Evolutionary conservation across 2,329 filamentous ascomycete species (phyloP).

Genomic region (Epichloe coenophiala): DNA sequence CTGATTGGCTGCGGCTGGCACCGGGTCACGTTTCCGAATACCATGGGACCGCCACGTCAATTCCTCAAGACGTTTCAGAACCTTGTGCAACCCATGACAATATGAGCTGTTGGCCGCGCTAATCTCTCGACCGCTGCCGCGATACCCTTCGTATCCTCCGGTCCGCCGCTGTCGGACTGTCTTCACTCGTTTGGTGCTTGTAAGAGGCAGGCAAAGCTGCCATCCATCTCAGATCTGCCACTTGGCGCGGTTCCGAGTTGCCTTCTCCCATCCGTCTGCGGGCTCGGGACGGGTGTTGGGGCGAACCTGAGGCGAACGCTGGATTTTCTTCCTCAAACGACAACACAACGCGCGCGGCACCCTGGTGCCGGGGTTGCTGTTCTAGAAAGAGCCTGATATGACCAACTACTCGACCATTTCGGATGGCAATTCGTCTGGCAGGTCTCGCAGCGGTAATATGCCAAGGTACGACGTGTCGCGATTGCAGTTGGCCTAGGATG

Average conservation of each 20-base stretch:
- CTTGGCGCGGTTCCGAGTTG: not conserved
- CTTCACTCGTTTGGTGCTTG: not conserved
- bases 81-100: not conserved
- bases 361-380: conserved; percentile 2
- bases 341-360: conserved; percentile 1
- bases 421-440: conserved; percentile 28
- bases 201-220: not conserved
- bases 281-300: not conserved
- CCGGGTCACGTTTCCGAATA: not conserved
- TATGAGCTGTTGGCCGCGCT: not conserved
- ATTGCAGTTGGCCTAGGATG: not conserved
- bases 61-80: not conserved
- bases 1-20: conserved; percentile 2
- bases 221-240: not conserved
- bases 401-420: conserved; percentile 40
- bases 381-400: conserved; percentile 26
- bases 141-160: not conserved
- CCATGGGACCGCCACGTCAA: too few species aligned
- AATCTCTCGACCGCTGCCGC: not conserved
- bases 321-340: not conserved
- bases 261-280: not conserved
- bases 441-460: conserved; percentile 30
- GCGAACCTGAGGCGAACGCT: too few species aligned
- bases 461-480: conserved; percentile 26
- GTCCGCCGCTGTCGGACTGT: not conserved